A percentile compares a stretch with the other conserved stretches of the same genome.
These are phyloP conservation scores for Phytophthora foliorum DNA, from an alignment of 352 stramenopile species.

Conservation along the genomic window DNA sequence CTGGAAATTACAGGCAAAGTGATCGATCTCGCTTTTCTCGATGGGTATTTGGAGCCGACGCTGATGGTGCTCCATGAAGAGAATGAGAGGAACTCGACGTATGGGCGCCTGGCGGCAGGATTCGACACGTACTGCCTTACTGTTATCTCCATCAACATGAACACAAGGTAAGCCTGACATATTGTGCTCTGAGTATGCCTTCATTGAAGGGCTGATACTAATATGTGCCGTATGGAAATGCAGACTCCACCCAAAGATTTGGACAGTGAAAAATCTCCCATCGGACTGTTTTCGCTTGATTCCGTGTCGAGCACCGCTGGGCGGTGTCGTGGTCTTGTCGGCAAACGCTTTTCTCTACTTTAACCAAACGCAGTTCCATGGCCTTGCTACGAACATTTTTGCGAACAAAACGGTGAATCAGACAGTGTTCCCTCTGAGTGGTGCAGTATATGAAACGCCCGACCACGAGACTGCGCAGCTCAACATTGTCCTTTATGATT, in stretches of 20 bases:
- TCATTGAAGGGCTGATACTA: not conserved
- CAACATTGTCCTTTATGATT: slow-evolving; percentile 76
- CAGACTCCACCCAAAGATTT: slow-evolving; percentile 88
- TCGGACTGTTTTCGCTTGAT: slow-evolving; percentile 84
- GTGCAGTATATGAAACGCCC: slow-evolving; percentile 69
- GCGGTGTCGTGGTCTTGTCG: slow-evolving; percentile 80
- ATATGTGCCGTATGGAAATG: not conserved
- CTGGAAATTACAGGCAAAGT: slow-evolving; percentile 84
- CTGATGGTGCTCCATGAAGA: slow-evolving; percentile 90
- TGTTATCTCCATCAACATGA: slow-evolving; percentile 90
- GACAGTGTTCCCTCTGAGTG: slow-evolving; percentile 69
- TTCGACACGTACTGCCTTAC: slow-evolving; percentile 89
- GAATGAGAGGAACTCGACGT: slow-evolving; percentile 79
- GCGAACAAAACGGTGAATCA: slow-evolving; percentile 82
- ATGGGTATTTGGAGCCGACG: slow-evolving; percentile 88
- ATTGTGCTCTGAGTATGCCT: not conserved
- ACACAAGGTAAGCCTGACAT: slow-evolving; percentile 56
- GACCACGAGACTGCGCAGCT: slow-evolving; percentile 58
- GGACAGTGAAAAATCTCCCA: slow-evolving; percentile 83
- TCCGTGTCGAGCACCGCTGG: slow-evolving; percentile 75
- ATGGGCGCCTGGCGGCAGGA: slow-evolving; percentile 69
- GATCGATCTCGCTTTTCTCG: slow-evolving; percentile 84
- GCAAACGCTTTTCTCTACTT: slow-evolving; percentile 89
- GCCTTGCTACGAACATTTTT: slow-evolving; percentile 77
- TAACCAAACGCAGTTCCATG: slow-evolving; percentile 90